Percentiles rank a stretch among this genome's conserved stretches.
These are phyloP conservation scores for Dioscorea dumetorum DNA, from an alignment of 106 monocot genomes.

Conservation along the genomic window DNA sequence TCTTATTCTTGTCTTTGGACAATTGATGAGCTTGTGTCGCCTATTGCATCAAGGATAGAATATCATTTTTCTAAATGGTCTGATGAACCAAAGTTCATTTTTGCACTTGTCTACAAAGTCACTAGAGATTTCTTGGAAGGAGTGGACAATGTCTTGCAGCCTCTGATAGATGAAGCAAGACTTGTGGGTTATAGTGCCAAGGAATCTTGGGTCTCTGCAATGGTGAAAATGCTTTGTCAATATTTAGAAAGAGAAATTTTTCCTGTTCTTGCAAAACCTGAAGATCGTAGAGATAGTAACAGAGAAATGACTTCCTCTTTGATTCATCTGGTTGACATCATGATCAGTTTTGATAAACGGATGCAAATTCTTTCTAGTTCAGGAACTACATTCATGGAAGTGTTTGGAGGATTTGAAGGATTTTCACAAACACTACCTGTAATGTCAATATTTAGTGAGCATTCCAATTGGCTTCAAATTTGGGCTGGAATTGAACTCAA, in stretches of 20 bases:
- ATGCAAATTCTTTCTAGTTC: constrained; percentile 43
- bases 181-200: constrained; percentile 56
- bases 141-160: constrained; percentile 63
- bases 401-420: constrained; percentile 13
- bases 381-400: constrained; percentile 21
- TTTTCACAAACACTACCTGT: constrained; percentile 22
- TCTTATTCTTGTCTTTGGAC: constrained; percentile 45
- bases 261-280: constrained; percentile 30
- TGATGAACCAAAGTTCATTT: constrained; percentile 65
- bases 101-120: constrained; percentile 63
- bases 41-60: constrained; percentile 55
- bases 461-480: constrained; percentile 56
- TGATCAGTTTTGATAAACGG: constrained; percentile 58
- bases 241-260: constrained; percentile 46
- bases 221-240: constrained; percentile 45
- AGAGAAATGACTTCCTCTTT: constrained; percentile 32
- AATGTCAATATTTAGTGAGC: constrained; percentile 40
- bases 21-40: constrained; percentile 59
- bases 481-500: constrained; percentile 64
- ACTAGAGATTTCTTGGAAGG: constrained; percentile 55
- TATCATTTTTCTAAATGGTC: constrained; percentile 66
- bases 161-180: constrained; percentile 65
- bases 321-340: constrained; percentile 61
- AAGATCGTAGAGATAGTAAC: constrained; percentile 14
- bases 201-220: constrained; percentile 69